Conservation (phyloP, 169 alveolate species). For the Cryptosporidium xiaoi region DNA sequence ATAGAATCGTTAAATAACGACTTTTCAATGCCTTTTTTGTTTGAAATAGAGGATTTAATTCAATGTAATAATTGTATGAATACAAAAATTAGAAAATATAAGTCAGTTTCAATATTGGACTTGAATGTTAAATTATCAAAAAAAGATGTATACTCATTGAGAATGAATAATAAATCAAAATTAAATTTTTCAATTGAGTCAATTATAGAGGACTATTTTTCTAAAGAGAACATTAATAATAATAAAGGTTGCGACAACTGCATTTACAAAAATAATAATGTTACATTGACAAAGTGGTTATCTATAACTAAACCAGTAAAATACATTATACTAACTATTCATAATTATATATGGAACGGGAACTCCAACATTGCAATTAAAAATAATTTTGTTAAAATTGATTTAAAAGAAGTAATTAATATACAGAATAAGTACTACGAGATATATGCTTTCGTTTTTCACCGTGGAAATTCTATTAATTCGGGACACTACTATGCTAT, state of each 20-base stretch:
- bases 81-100: not conserved
- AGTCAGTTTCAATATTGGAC: constrained; percentile 48
- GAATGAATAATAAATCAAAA: not conserved
- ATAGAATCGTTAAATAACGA: not conserved
- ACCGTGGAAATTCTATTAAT: constrained; percentile 31
- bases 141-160: not conserved
- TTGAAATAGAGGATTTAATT: constrained; percentile 4
- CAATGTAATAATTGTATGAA: constrained; percentile 17
- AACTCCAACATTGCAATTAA: constrained; percentile 14
- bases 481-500: constrained; percentile 54
- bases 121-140: constrained; percentile 3
- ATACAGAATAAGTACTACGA: constrained; percentile 10
- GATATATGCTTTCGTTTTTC: constrained; percentile 50
- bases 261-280: not conserved
- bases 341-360: constrained; percentile 37
- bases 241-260: constrained; percentile 5
- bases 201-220: constrained; percentile 19
- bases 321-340: constrained; percentile 26
- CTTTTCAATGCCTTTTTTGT: constrained; percentile 2
- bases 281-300: constrained; percentile 1
- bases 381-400: not conserved
- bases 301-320: constrained; percentile 30
- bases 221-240: constrained; percentile 10
- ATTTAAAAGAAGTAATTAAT: constrained; percentile 6
- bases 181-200: not conserved